A percentile compares a stretch with the other conserved stretches of the same genome.
These are phyloP conservation scores for Paecilomyces variotii DNA, from an alignment of 2,329 filamentous ascomycete species.

Conservation along the genomic window DNA sequence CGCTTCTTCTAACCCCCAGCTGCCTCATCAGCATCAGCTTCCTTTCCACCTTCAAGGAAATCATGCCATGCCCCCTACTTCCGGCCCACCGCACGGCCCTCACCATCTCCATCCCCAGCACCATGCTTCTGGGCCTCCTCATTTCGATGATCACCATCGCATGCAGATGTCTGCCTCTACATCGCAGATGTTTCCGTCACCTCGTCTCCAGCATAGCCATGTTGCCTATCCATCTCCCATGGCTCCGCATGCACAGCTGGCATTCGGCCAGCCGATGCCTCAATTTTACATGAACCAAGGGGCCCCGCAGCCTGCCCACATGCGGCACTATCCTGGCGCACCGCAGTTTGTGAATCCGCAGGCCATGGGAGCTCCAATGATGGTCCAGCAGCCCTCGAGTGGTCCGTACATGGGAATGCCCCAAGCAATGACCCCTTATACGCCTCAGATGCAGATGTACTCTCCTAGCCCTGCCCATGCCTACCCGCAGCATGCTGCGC, in stretches of 20 bases:
- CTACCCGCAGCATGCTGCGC: conserved; percentile 46
- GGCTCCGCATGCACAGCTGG: conserved; percentile 60
- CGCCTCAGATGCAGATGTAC: conserved; percentile 75
- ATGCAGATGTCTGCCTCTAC: conserved; percentile 81
- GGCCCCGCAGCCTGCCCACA: conserved; percentile 62
- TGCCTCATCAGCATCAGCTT: conserved; percentile 76
- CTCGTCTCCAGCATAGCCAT: conserved; percentile 61
- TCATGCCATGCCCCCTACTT: conserved; percentile 58
- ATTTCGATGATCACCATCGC: conserved; percentile 71
- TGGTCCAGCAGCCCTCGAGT: conserved; percentile 66
- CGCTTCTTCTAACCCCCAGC: conserved; percentile 53
- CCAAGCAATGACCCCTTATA: conserved; percentile 59
- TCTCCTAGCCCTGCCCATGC: conserved; percentile 66
- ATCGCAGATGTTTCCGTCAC: conserved; percentile 77
- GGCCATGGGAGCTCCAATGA: conserved; percentile 70
- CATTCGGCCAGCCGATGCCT: conserved; percentile 64
- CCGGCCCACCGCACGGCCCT: conserved; percentile 66
- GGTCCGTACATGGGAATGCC: conserved; percentile 64
- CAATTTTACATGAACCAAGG: conserved; percentile 62
- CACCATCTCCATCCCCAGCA: conserved; percentile 72
- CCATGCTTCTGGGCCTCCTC: conserved; percentile 59
- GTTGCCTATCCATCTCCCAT: conserved; percentile 63
- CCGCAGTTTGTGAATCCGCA: conserved; percentile 66
- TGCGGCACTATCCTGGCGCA: conserved; percentile 63
- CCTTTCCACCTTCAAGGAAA: conserved; percentile 71